Base-by-base conservation (phyloP, 2,329 filamentous ascomycete species). In the Aureobasidium sp. region DNA sequence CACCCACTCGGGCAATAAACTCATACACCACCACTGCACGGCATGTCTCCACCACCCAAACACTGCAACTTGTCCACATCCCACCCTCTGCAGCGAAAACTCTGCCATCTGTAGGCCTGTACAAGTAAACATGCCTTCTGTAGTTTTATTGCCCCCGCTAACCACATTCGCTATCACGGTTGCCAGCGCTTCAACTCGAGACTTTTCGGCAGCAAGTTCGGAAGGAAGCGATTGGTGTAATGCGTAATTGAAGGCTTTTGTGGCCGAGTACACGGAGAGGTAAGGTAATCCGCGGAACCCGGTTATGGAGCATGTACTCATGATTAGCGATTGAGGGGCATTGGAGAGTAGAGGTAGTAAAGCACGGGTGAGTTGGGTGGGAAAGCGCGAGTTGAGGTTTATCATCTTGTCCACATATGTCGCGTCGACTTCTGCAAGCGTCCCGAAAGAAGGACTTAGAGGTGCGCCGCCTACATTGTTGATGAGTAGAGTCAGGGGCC, bases 401-500 rank as follows among this genome's bases (percentile, higher is more conserved):
- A 82, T 70, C 27, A 76, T 73, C n/a, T 64, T 64, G 61, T 77
- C 71, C 62, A 81, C 70, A 35, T 78, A 71, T 0, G 71, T 66
- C 17, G 70, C 67, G 0, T 72, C 69, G 12, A 71, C 71, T 2
- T 75, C 68, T 14, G 73, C 68, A 5, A 82, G 68, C 2, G 72
- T 65, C 4, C 68, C 68, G 62, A 73, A 80, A 1, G 68, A 63
- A 4, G 71, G 69, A 61, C 71, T 57, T 14, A 64, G 60, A 12
- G 66, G 66, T 14, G 67, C 69, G 12, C 79, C 79, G 22, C 82
- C 82, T 0, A 82, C 78, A 68, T 85, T 85, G 71, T 85, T 85
- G 66, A 85, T 70, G 27, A 85, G 71, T 2, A 85, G 71, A 0
- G 78, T 82, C 35, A 86, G 70, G 63, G 78, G 70, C 39, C 79